A percentile compares a stretch with the other conserved stretches of the same genome.
phyloP scores from a whole-genome alignment of 1,139 yeast species.

The Suhomyces coccinellae region DNA sequence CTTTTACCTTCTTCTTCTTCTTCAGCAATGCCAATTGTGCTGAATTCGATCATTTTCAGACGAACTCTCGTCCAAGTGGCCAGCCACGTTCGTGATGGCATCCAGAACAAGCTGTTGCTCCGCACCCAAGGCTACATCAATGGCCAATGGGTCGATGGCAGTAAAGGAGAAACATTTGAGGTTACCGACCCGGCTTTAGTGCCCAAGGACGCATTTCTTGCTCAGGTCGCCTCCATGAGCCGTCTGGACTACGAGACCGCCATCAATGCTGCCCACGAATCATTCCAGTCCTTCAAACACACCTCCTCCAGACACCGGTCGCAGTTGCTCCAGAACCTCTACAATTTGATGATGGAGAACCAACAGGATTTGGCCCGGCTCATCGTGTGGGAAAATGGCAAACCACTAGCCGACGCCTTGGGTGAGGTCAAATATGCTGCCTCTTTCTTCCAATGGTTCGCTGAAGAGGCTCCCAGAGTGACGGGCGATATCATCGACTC shows the following conservation, averaged over 20 bases:
- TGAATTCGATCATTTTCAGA: neutral
- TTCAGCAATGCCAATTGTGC: neutral
- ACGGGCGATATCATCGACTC: constrained; percentile 29
- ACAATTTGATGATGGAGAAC: constrained; percentile 27
- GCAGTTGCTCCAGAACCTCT: constrained; percentile 34
- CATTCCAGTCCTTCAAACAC: constrained; percentile 38
- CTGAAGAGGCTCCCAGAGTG: constrained; percentile 39
- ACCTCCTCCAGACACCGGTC: constrained; percentile 44
- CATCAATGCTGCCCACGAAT: constrained; percentile 35
- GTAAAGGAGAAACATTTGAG: constrained; percentile 30
- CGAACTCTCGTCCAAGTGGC: constrained; percentile 11
- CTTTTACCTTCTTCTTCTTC: neutral
- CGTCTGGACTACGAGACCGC: constrained; percentile 39
- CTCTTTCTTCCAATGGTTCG: constrained; percentile 39
- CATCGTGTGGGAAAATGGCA: constrained; percentile 35
- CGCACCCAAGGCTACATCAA: constrained; percentile 44
- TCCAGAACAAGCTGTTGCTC: constrained; percentile 35
- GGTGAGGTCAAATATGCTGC: constrained; percentile 38
- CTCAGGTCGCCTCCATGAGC: constrained; percentile 40
- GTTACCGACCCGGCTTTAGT: constrained; percentile 48
- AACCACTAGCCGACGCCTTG: constrained; percentile 32
- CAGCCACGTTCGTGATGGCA: constrained; percentile 18
- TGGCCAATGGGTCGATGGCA: constrained; percentile 43
- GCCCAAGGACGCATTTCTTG: constrained; percentile 33
- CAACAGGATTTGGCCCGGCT: constrained; percentile 32